phyloP scores from a whole-genome alignment of 495 filamentous ascomycete genomes.

The Penicillium ucsense region DNA sequence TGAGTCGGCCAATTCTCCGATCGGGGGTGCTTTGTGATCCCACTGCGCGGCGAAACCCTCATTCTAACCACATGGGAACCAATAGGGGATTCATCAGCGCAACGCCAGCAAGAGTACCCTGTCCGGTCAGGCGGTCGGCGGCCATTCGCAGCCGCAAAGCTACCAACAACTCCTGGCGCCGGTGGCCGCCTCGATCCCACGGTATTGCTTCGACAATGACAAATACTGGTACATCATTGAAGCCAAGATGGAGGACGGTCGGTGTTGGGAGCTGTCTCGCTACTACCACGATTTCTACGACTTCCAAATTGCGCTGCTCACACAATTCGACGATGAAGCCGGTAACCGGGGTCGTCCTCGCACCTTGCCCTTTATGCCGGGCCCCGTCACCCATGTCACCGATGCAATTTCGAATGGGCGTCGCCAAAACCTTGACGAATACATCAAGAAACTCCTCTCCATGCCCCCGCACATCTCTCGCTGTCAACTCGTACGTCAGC shows the following conservation, averaged over 20 bases:
- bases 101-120: constrained; percentile 36
- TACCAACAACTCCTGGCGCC: constrained; percentile 41
- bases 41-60: neutral
- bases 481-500: constrained; percentile 71
- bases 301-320: constrained; percentile 90
- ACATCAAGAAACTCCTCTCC: constrained; percentile 80
- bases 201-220: constrained; percentile 93
- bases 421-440: constrained; percentile 83
- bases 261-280: constrained; percentile 82
- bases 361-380: constrained; percentile 95
- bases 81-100: constrained; percentile 36
- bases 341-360: constrained; percentile 69
- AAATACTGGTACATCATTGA: constrained; percentile 99
- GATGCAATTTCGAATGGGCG: constrained; percentile 92
- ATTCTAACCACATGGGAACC: too few relatives aligned
- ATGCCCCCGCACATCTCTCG: constrained; percentile 77
- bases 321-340: constrained; percentile 88
- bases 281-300: constrained; percentile 99
- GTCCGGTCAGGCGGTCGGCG: constrained; percentile 15
- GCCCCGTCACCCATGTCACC: constrained; percentile 94
- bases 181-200: constrained; percentile 73
- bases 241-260: constrained; percentile 79
- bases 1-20: constrained; percentile 16
- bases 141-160: constrained; percentile 18
- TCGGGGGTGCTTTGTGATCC: neutral